phyloP scores from a whole-genome alignment of 2,329 filamentous ascomycete genomes.

The Proliferodiscus dingleyae region DNA sequence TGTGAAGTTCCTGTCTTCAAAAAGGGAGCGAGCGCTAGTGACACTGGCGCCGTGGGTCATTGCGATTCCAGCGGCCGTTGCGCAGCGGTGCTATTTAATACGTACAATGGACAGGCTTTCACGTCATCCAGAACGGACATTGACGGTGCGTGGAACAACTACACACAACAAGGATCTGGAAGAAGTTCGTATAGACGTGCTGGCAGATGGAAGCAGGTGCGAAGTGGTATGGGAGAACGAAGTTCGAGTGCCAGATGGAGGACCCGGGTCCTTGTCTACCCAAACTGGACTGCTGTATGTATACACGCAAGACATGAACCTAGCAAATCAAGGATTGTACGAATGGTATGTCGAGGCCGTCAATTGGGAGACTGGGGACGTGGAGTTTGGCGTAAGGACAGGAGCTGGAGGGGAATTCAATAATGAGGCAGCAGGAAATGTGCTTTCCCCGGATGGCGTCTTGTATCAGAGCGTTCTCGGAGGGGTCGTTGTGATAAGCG shows the following conservation, averaged over 20 bases:
- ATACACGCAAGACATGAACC: neutral
- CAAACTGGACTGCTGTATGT: neutral
- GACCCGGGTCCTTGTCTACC: neutral
- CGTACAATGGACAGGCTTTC: neutral
- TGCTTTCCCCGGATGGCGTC: neutral
- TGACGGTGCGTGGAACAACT: constrained; percentile 1
- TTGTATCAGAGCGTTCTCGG: constrained; percentile 1
- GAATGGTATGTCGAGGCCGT: neutral
- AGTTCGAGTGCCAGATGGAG: neutral
- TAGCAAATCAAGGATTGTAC: neutral
- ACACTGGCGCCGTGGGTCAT: neutral
- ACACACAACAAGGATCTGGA: neutral
- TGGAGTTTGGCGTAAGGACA: neutral
- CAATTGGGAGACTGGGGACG: constrained; percentile 1
- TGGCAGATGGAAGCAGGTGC: neutral
- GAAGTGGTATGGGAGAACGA: constrained; percentile 1
- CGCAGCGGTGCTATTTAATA: neutral
- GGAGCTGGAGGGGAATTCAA: constrained; percentile 2
- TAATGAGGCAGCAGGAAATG: neutral
- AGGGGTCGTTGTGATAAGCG: neutral
- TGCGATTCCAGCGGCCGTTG: neutral
- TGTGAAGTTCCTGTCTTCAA: neutral
- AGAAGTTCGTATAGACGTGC: neutral
- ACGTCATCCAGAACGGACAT: neutral
- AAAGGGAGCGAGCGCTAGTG: neutral